Conservation (phyloP, 2,329 filamentous ascomycete genomes). For the Erysiphe pulchra region DNA sequence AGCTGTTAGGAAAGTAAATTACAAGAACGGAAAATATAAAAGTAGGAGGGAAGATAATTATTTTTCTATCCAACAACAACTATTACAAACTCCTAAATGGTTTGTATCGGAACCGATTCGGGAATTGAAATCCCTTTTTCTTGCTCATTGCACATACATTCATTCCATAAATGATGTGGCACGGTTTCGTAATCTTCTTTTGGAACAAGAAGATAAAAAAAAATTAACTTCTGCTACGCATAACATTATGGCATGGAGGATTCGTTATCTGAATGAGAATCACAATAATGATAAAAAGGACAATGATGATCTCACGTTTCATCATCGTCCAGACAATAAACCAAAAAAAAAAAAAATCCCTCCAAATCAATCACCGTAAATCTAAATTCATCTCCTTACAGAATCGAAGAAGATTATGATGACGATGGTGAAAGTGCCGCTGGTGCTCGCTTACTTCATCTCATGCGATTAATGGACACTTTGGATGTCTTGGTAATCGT, state of each 20-base stretch:
- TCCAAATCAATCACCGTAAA: no score
- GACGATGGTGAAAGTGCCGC: conserved; percentile 92
- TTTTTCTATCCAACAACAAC: no score
- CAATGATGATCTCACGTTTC: no score
- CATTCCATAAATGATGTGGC: conserved; percentile 45
- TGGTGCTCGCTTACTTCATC: conserved; percentile 57
- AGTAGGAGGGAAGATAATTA: no score
- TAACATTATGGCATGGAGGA: conserved; percentile 88
- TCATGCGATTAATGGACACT: conserved; percentile 85
- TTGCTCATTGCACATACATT: conserved; percentile 52
- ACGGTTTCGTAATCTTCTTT: conserved; percentile 44
- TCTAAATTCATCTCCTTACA: conserved; percentile 27
- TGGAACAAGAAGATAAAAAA: conserved; percentile 43
- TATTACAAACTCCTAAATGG: conserved; percentile 28
- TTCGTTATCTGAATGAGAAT: conserved; percentile 18
- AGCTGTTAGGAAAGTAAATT: no score
- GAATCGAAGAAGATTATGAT: conserved; percentile 45
- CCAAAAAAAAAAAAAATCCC: conserved; percentile 13
- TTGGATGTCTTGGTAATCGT: conserved; percentile 89
- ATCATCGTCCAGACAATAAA: no score
- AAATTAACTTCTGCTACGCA: conserved; percentile 72
- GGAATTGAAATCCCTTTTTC: conserved; percentile 71
- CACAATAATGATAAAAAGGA: no score
- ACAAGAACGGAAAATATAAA: no score
- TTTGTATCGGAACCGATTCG: conserved; percentile 43